Conservation (phyloP, 164 flowering plant genomes). For the Macadamia integrifolia region DNA sequence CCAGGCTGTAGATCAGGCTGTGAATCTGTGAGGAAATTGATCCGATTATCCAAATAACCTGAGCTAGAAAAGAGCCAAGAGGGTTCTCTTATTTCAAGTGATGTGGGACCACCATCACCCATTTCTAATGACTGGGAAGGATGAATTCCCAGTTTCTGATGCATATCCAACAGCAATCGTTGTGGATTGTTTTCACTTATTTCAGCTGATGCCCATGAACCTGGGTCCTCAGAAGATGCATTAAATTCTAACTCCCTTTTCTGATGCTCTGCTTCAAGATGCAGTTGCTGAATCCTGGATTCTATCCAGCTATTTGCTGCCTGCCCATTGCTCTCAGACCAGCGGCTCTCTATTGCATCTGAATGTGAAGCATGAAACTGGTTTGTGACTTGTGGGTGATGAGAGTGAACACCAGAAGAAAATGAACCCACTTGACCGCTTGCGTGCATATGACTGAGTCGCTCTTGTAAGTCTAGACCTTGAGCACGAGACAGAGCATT, state of each 20-base stretch:
- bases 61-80: conserved; percentile 40
- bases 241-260: conserved; percentile 26
- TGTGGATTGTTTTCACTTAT: conserved; percentile 48
- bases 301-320: conserved; percentile 46
- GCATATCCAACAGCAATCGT: conserved; percentile 51
- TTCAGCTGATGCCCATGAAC: conserved; percentile 52
- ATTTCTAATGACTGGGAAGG: conserved; percentile 27
- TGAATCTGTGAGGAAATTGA: conserved; percentile 8
- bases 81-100: conserved; percentile 37
- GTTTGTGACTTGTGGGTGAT: conserved; percentile 31
- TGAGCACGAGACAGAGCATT: conserved; percentile 44
- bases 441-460: conserved; percentile 34
- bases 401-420: conserved; percentile 37
- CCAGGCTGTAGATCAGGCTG: conserved; percentile 31
- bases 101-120: conserved; percentile 14
- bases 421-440: conserved; percentile 34
- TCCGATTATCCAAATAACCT: conserved; percentile 31
- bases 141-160: conserved; percentile 38
- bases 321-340: conserved; percentile 51
- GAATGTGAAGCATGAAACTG: conserved; percentile 38
- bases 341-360: conserved; percentile 38
- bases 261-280: conserved; percentile 40
- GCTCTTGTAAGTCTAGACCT: conserved; percentile 50
- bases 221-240: conserved; percentile 35
- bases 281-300: conserved; percentile 29